These are phyloP conservation scores for Tuber microsphaerosporum DNA, from an alignment of 495 filamentous ascomycete genomes.

Conservation along the genomic window DNA sequence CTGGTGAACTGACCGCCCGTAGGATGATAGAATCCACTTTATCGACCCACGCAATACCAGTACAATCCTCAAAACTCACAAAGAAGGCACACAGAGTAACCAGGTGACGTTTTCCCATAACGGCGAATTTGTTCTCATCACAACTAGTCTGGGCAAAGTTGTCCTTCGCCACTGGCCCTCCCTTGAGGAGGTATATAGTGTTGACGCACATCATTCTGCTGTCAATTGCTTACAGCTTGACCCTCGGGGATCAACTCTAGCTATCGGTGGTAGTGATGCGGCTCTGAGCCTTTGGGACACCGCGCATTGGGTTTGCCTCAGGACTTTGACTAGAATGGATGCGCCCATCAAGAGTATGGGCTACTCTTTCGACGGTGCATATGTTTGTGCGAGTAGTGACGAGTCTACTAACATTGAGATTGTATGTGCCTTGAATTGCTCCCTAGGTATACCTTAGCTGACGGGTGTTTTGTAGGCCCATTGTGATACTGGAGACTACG, in stretches of 20 bases:
- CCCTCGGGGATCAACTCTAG: conserved; percentile 54
- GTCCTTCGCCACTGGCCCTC: conserved; percentile 70
- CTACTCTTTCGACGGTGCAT: conserved; percentile 47
- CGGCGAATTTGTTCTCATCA: conserved; percentile 66
- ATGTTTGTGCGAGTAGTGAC: conserved; percentile 85
- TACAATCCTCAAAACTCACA: conserved; percentile 52
- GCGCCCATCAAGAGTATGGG: conserved; percentile 76
- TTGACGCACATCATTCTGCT: conserved; percentile 40
- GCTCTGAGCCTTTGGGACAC: conserved; percentile 90
- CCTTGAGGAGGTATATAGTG: conserved; percentile 45
- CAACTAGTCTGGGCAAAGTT: conserved; percentile 73
- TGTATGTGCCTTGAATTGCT: conserved; percentile 24
- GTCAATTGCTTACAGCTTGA: conserved; percentile 40
- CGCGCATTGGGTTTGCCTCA: conserved; percentile 77
- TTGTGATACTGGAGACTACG: conserved; percentile 77
- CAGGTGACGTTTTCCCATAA: conserved; percentile 74
- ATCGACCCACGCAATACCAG: conserved; percentile 44
- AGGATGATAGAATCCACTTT: conserved; percentile 40
- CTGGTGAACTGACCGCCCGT: conserved; percentile 14
- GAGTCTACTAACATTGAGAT: conserved; percentile 76
- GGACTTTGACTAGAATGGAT: conserved; percentile 68
- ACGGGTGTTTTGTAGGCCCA: conserved; percentile 54
- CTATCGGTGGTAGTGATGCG: conserved; percentile 82
- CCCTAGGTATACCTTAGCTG: background rate
- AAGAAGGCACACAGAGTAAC: conserved; percentile 70